Base-by-base conservation (phyloP, 345 rosid species). In the Anastatica hierochuntica region DNA sequence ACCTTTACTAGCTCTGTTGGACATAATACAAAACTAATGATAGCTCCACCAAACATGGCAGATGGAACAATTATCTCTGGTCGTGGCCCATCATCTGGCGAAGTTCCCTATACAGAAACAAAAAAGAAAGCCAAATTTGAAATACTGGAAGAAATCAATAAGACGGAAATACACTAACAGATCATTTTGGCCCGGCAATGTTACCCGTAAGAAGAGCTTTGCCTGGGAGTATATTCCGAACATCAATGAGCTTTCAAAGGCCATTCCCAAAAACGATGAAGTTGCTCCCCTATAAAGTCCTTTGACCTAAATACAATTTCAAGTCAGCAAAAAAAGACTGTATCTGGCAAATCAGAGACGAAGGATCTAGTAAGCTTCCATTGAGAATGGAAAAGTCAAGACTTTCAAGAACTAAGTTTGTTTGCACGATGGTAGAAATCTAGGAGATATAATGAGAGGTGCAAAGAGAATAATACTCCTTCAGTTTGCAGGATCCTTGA, bases 151-250 rank as follows among this genome's bases (percentile, higher is more conserved):
- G 31, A 15, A 14, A 43, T 10, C 1, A 8, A 8, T 3, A 35
- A 9, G 12, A 8, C 15, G 39, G 13, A 36, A 34, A 36, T 5
- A 36, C 21, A 39, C 36, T 53, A 21, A 30, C 31, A 39, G 19
- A 53, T 45, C 19, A 23, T 4, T 16, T 39, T n/a, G n/a, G 55
- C 21, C n/a, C 19, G 7, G 5, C 8, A 58, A 57, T 40, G 40
- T 61, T 40, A 53, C 95, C 97, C 74, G 89, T 62, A 88, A 72
- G 19, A 70, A 62, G 54, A 81, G 86, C 72, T 85, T 94, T 37
- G 90, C 85, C 69, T 83, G 94, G n/a, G 94, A 94, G 61, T 94
- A 94, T 53, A 94, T 73, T 30, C 97, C 90, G 48, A 94, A 92
- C 60, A 82, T 69, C 66, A 94, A 79, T 19, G 99, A 94, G 68